phyloP scores from a whole-genome alignment of 257 asterid genomes.

The Rehmannia glutinosa region DNA sequence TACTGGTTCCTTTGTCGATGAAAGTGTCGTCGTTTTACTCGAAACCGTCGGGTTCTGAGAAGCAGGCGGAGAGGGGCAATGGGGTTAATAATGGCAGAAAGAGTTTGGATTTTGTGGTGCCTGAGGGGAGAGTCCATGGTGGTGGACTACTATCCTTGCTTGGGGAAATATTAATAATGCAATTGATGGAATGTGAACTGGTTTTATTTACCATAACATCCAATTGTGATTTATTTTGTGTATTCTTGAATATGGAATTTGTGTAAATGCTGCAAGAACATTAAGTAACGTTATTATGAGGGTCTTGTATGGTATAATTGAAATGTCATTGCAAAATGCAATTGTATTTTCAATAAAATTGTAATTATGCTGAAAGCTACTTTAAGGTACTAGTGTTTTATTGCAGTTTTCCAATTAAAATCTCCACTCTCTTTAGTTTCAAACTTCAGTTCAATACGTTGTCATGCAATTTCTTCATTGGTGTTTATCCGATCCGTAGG shows the following conservation, averaged over 20 bases:
- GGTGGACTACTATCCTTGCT: slow-evolving; percentile 77
- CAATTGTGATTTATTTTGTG: slow-evolving; percentile 8
- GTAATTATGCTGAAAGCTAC: slow-evolving; percentile 19
- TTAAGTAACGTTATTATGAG: neutral
- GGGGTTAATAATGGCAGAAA: neutral
- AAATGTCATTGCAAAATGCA: neutral
- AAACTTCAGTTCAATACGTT: no score
- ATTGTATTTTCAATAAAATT: neutral
- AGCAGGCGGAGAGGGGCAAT: slow-evolving; percentile 22
- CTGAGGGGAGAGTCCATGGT: slow-evolving; percentile 89
- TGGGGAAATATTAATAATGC: slow-evolving; percentile 63
- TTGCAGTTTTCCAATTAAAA: no score
- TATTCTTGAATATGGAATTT: slow-evolving; percentile 7
- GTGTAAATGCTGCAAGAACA: slow-evolving; percentile 8
- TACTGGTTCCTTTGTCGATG: slow-evolving; percentile 77
- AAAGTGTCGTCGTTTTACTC: slow-evolving; percentile 31
- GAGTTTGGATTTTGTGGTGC: slow-evolving; percentile 36
- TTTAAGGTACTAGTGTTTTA: no score
- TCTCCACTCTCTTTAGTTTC: no score
- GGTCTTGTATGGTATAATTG: neutral
- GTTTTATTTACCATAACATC: neutral
- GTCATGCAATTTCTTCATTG: no score
- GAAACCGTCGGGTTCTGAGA: slow-evolving; percentile 21
- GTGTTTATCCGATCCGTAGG: no score
- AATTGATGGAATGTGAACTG: slow-evolving; percentile 31